Conservation (phyloP, 2,329 filamentous ascomycete species). For the Aciculosporium take region DNA sequence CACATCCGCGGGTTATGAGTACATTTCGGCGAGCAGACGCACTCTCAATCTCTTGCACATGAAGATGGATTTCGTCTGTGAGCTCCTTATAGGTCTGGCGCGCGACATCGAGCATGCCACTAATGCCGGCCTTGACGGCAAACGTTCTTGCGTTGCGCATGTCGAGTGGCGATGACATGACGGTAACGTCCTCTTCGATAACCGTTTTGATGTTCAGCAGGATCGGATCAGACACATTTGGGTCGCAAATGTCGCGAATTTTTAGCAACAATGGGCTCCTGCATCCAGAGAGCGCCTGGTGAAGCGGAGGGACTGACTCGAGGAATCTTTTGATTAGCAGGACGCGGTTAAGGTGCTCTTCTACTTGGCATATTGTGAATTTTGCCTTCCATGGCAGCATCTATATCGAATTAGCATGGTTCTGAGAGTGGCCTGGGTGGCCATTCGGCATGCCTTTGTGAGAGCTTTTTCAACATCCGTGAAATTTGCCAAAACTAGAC, state of each 20-base stretch:
- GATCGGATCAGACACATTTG: conserved; percentile 45
- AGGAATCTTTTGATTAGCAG: conserved; percentile 78
- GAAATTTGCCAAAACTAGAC: conserved; percentile 53
- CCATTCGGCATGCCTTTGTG: conserved; percentile 41
- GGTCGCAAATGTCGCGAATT: conserved; percentile 56
- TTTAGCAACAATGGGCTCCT: conserved; percentile 49
- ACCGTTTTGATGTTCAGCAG: conserved; percentile 49
- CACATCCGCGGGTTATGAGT: background rate
- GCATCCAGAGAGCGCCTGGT: conserved; percentile 51
- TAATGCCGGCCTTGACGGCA: conserved; percentile 74
- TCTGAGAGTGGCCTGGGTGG: background rate
- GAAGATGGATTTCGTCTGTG: conserved; percentile 60
- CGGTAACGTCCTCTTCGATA: conserved; percentile 71
- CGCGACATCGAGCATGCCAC: conserved; percentile 76
- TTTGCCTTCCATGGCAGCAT: conserved; percentile 63
- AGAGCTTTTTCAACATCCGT: conserved; percentile 68
- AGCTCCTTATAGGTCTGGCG: conserved; percentile 82
- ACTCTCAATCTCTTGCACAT: conserved; percentile 56
- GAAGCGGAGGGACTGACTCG: conserved; percentile 49
- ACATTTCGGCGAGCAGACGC: conserved; percentile 9
- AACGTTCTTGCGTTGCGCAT: conserved; percentile 81
- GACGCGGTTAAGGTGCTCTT: conserved; percentile 74
- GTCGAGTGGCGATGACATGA: conserved; percentile 66
- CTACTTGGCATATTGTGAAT: conserved; percentile 51
- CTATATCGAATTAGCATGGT: conserved; percentile 21